phyloP scores from a whole-genome alignment of 495 filamentous ascomycete species.

The Glutinoglossum americanum region DNA sequence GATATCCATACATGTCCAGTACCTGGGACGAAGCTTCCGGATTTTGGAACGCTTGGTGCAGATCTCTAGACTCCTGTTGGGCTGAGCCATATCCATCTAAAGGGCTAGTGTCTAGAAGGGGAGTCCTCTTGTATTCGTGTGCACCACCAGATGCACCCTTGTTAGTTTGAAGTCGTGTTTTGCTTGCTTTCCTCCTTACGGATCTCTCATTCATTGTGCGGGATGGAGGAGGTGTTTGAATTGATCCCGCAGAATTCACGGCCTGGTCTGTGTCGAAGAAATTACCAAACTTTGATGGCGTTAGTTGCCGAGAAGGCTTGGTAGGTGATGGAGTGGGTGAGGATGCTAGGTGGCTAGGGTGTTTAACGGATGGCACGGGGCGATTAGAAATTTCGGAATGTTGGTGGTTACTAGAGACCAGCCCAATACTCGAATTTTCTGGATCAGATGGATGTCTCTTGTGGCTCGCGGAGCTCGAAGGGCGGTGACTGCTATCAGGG shows the following conservation, averaged over 20 bases:
- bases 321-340: conserved; percentile 24
- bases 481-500: conserved; percentile 9
- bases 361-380: conserved; percentile 33
- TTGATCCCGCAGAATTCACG: conserved; percentile 28
- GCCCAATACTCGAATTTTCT: conserved; percentile 19
- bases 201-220: conserved; percentile 21
- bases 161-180: conserved; percentile 14
- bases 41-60: conserved; percentile 27
- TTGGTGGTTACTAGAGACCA: conserved; percentile 35
- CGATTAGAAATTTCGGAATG: conserved; percentile 29
- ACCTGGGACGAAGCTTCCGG: conserved; percentile 25
- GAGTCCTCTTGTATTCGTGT: conserved; percentile 13
- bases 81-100: neutral
- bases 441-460: conserved; percentile 11
- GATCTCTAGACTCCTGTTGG: conserved; percentile 8
- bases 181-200: conserved; percentile 15
- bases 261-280: conserved; percentile 17
- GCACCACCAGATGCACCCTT: conserved; percentile 12
- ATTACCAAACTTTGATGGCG: conserved; percentile 20
- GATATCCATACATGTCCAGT: conserved; percentile 42
- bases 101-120: neutral
- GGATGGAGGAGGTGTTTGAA: conserved; percentile 46
- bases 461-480: conserved; percentile 13
- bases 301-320: conserved; percentile 22
- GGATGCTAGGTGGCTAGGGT: conserved; percentile 30